These are phyloP conservation scores for Beauveria sp. DNA, from an alignment of 2,329 filamentous ascomycete genomes.

Conservation along the genomic window DNA sequence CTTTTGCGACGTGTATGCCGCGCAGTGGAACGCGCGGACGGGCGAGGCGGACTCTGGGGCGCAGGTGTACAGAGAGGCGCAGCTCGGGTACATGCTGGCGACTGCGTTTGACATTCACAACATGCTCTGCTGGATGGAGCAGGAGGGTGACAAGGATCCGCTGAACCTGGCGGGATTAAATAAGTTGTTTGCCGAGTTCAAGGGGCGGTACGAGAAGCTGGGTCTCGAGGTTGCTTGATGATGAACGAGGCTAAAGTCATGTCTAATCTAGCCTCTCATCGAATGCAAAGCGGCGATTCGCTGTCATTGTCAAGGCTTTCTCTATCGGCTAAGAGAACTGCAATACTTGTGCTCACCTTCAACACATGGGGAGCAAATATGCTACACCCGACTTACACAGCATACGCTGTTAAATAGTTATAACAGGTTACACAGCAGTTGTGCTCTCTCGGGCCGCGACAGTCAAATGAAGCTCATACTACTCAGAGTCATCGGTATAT, in stretches of 20 bases:
- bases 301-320: no score
- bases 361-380: not conserved
- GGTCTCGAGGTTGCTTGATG: not conserved
- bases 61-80: slow-evolving; percentile 13
- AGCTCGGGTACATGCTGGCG: slow-evolving; percentile 15
- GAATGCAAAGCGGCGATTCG: no score
- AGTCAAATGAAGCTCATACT: not conserved
- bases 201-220: slow-evolving; percentile 2
- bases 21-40: slow-evolving; percentile 13
- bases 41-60: slow-evolving; percentile 13
- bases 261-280: no score
- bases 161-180: slow-evolving; percentile 12
- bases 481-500: not conserved
- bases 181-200: slow-evolving; percentile 13
- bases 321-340: no score
- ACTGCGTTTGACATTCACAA: slow-evolving; percentile 17
- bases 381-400: not conserved
- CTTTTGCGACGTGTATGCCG: slow-evolving; percentile 15
- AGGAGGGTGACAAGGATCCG: slow-evolving; percentile 9
- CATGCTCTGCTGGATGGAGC: slow-evolving; percentile 15
- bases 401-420: not conserved
- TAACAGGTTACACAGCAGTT: not conserved
- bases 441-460: not conserved
- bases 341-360: not conserved
- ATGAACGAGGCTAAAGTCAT: not conserved